These are phyloP conservation scores for Penicillium fuscoglaucum DNA, from an alignment of 2,329 filamentous ascomycete species.

Conservation along the genomic window DNA sequence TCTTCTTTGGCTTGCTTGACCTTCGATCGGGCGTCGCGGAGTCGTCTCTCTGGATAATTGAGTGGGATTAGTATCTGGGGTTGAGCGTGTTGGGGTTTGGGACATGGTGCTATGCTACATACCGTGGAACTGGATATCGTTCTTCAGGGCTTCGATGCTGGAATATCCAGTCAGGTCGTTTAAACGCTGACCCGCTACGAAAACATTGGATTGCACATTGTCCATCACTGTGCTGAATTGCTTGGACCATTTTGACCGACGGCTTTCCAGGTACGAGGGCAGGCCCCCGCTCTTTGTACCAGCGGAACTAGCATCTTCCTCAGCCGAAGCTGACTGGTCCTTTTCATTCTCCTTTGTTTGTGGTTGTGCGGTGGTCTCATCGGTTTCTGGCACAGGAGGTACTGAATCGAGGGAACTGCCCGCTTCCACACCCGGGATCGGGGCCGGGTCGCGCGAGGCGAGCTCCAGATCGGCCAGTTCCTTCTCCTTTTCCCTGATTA, in stretches of 20 bases:
- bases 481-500: constrained; percentile 12
- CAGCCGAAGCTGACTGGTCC: constrained; percentile 11
- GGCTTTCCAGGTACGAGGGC: constrained; percentile 42
- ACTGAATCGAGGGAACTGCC: constrained; percentile 19
- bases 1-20: constrained; percentile 71
- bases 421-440: constrained; percentile 22
- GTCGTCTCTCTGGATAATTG: constrained; percentile 51
- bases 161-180: constrained; percentile 95
- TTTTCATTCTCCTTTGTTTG: constrained; percentile 17
- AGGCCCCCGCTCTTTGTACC: constrained; percentile 25
- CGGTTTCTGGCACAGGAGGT: constrained; percentile 15
- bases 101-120: constrained; percentile 20
- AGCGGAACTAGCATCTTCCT: constrained; percentile 3
- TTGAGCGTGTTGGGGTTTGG: too few relatives aligned
- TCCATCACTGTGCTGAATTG: constrained; percentile 78
- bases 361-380: constrained; percentile 6
- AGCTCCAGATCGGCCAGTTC: constrained; percentile 21
- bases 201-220: constrained; percentile 78
- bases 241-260: constrained; percentile 59
- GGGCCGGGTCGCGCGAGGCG: constrained; percentile 18
- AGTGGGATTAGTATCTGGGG: background rate
- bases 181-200: constrained; percentile 81
- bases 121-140: constrained; percentile 70
- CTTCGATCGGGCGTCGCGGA: constrained; percentile 56
- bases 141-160: constrained; percentile 81